Percentiles rank a stretch among this genome's conserved stretches.
Conservation (phyloP, 1,284 basidiomycete genomes). For the Rhodotorula glutinis region DNA sequence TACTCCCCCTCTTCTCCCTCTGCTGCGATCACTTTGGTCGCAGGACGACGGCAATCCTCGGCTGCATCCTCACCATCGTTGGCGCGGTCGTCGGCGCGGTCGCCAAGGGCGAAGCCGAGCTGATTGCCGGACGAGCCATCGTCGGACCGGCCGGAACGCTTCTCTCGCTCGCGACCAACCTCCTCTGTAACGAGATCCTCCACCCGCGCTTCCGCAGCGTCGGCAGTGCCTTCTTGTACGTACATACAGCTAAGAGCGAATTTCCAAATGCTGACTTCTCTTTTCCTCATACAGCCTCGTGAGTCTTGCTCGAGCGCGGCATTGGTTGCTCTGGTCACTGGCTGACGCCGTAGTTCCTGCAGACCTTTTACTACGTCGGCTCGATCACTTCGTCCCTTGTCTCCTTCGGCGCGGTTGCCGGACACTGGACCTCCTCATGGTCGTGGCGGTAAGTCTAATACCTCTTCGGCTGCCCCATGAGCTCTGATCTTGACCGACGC, state of each 20-base stretch:
- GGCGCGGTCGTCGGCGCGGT: slow-evolving; percentile 21
- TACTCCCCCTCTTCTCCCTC: slow-evolving; percentile 10
- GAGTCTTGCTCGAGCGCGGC: not conserved
- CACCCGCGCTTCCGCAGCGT: slow-evolving; percentile 40
- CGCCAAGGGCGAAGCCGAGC: slow-evolving; percentile 11
- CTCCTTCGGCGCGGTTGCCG: slow-evolving; percentile 54
- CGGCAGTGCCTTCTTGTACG: slow-evolving; percentile 5
- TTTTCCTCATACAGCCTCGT: not conserved
- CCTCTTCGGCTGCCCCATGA: not conserved
- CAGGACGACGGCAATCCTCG: not conserved
- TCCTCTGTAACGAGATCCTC: slow-evolving; percentile 70
- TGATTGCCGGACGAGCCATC: slow-evolving; percentile 22
- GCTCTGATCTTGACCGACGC: not conserved
- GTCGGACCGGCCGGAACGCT: slow-evolving; percentile 11
- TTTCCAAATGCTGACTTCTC: too few relatives aligned
- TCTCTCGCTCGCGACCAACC: slow-evolving; percentile 53
- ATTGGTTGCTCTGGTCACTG: too few relatives aligned
- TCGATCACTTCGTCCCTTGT: slow-evolving; percentile 65
- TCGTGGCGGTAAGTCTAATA: not conserved
- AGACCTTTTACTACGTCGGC: slow-evolving; percentile 53
- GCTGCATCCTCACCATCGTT: slow-evolving; percentile 8
- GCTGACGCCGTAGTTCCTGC: not conserved
- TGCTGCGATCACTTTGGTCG: slow-evolving; percentile 19
- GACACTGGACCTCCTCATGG: not conserved
- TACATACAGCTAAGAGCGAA: not conserved